Conservation (phyloP, 148 eudicot genomes). For the Rhododendron williamsianum region DNA sequence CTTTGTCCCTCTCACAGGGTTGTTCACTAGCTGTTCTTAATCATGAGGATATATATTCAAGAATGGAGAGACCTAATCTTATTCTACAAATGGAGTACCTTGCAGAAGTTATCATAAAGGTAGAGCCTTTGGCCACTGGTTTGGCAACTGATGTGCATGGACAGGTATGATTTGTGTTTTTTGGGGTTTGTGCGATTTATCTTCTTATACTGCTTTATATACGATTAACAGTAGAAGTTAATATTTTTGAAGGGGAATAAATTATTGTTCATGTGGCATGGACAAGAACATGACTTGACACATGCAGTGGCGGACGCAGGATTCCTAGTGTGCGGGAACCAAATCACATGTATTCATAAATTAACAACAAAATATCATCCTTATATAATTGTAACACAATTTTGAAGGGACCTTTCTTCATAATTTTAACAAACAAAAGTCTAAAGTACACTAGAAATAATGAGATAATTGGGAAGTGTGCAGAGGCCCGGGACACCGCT, state of each 20-base stretch:
- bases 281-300: not conserved
- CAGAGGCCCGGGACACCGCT: too few species aligned
- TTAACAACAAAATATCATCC: too few species aligned
- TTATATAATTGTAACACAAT: too few species aligned
- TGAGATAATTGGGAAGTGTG: too few species aligned
- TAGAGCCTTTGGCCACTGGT: conserved; percentile 80
- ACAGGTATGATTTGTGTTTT: conserved; percentile 46
- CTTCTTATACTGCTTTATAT: not conserved
- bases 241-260: not conserved
- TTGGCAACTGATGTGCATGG: conserved; percentile 91
- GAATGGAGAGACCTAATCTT: conserved; percentile 33
- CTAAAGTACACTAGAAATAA: too few species aligned
- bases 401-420: too few species aligned
- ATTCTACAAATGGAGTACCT: conserved; percentile 65
- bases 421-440: too few species aligned
- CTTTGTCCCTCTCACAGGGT: conserved; percentile 37
- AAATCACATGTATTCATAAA: too few species aligned
- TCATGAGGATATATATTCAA: conserved; percentile 72
- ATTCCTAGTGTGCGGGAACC: too few species aligned
- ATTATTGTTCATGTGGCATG: not conserved
- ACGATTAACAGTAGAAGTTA: not conserved
- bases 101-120: conserved; percentile 60
- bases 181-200: not conserved
- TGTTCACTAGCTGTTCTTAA: conserved; percentile 59
- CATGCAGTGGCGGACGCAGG: too few species aligned